Conservation (phyloP, 2,329 filamentous ascomycete species). For the Fusarium sp. region DNA sequence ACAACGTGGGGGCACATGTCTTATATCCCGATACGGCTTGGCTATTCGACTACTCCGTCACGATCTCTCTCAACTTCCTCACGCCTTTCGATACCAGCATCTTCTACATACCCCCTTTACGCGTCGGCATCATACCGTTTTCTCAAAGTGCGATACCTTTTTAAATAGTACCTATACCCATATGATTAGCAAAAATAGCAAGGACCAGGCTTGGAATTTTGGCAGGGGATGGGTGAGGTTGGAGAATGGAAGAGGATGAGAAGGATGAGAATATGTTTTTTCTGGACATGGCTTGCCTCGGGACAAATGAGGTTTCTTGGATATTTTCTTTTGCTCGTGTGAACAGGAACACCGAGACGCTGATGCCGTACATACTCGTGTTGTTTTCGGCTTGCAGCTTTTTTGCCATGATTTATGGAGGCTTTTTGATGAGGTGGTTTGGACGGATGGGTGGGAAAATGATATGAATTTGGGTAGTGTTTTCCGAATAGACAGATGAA, state of each 20-base stretch:
- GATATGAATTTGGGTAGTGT: not conserved
- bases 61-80: conserved; percentile 2
- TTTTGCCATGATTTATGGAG: not conserved
- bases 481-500: conserved; percentile 7
- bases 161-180: conserved; percentile 72
- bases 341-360: not conserved
- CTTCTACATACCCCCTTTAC: conserved; percentile 38
- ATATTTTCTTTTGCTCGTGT: not conserved
- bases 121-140: conserved; percentile 76
- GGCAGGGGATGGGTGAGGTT: not conserved
- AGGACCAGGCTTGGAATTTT: conserved; percentile 21
- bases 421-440: not conserved
- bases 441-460: not conserved
- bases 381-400: not conserved
- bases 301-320: conserved; percentile 18
- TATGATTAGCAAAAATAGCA: conserved; percentile 40
- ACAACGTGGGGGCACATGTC: not conserved
- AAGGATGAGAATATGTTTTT: not conserved
- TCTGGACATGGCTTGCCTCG: not conserved
- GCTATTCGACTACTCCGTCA: not conserved
- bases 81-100: not conserved
- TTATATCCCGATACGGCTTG: not conserved
- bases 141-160: conserved; percentile 86
- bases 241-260: conserved; percentile 1
- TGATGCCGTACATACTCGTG: not conserved